Evolutionary conservation across 148 eudicot genomes (phyloP), one percentile per base, ranked within the genome.

Genomic region (Simmondsia chinensis): DNA sequence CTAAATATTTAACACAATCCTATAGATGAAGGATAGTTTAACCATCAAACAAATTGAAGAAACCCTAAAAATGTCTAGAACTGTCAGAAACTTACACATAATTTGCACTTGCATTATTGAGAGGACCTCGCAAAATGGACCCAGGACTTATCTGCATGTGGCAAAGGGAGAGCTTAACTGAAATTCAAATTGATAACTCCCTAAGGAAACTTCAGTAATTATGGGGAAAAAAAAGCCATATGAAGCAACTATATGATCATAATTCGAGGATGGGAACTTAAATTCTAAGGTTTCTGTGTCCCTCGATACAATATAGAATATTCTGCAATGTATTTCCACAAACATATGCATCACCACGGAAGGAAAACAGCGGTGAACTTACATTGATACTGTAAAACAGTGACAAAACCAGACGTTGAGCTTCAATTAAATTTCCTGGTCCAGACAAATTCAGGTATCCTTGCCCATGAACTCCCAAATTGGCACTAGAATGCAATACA

Each of bases 391-490:
- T 78, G 62, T 72, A 85, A 52, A 85, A 91, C 43, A 91, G 59
- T 37, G 97, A 91, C 26, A 91, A 62, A 62, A 85, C 75, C 65
- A 91, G 71, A 33, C 76, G 97, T 53, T 91, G 88, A 61, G 95
- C 97, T 79, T 91, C 95, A 59, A 91, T 73, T 37, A 85, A 32
- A 73, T 85, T 87, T 63, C 97, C 97, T 23, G 83, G 77, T 43
- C 97, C 97, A 52, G 95, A 58, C 70, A 91, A 62, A 62, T 91
- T 85, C 66, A 91, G 41, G 38, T 68, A 76, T 30, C 97, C 97
- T 69, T 91, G 97, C 48, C 97, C 97, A 66, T 91, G 95, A 60
- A 91, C 57, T 64, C 94, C 97, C 69, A 91, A 60, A 77, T 91
- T 76, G 38, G 88, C 88, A 61, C 81, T 74, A 31, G 97, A 91